Base-by-base conservation (phyloP, 768 basidiomycete species). In the Pleurotus giganteus region DNA sequence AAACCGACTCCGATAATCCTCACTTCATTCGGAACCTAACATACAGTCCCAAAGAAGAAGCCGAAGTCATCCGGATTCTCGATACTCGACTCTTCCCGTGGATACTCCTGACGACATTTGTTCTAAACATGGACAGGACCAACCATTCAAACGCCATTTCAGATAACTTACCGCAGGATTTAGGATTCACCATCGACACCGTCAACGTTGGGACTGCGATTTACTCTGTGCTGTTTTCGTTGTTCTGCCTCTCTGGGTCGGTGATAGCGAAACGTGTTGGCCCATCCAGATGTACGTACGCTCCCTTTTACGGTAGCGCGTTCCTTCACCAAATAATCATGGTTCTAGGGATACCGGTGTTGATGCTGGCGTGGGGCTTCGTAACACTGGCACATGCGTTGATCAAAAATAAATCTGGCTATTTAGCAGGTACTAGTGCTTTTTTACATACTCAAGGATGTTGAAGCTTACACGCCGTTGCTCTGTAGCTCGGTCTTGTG, bases 71-170 rank as follows among this genome's bases (percentile, higher is more conserved):
- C 19, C 62, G 66, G n/a, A 64, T 61, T 9, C 55, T 67, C 8
- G 66, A 67, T 41, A 67, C 60, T 1, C 56, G 64, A 29, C 47
- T 67, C 6, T 73, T 74, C 42, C 61, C 63, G 4, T 63, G 66
- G 59, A 68, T 74, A 26, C 64, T 74, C 21, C 41, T 69, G 47
- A 72, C 71, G 19, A 71, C 68, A 1, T 66, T 68, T 29, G 66
- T 66, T 15, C 57, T 68, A 44, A 75, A 74, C 58, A 74, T 75
- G 73, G 74, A 75, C 41, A 65, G 74, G 4, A 75, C 74, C 12
- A 75, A 75, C 58, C 65, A 68, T 56, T 72, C 71, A 6, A 75
- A 75, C 49, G 74, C 74, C 1, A 70, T 74, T 28, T 74, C 72
- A 24, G 74, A 75, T 58, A 71, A 71, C 44, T 57, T 75, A 4